Percentiles rank a stretch among this genome's conserved stretches.
phyloP scores from a whole-genome alignment of 1,284 basidiomycete species.

The Heliocybe sulcata region DNA sequence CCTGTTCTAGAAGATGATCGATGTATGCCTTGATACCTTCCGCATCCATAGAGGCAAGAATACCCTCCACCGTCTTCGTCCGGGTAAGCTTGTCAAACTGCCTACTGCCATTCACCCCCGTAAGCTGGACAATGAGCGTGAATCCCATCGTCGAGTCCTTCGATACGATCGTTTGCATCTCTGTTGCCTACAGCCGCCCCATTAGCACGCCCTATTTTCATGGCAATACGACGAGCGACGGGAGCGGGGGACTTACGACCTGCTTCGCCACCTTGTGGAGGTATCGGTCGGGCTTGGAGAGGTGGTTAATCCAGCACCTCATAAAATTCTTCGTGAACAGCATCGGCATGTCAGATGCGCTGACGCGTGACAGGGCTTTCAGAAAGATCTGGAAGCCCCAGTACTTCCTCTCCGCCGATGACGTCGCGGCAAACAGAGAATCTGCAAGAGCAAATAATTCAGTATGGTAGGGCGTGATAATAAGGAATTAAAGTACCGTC shows the following conservation, averaged over 20 bases:
- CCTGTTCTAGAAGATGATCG: constrained; percentile 58
- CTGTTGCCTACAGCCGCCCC: constrained; percentile 44
- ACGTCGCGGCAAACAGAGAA: constrained; percentile 77
- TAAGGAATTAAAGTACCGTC: constrained; percentile 55
- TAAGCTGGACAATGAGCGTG: constrained; percentile 79
- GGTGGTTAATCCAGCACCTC: constrained; percentile 94
- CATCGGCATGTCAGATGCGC: constrained; percentile 66
- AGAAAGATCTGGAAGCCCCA: constrained; percentile 95
- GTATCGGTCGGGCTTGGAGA: constrained; percentile 82
- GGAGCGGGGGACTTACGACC: constrained; percentile 51
- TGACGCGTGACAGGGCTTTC: constrained; percentile 68
- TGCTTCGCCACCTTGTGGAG: constrained; percentile 84
- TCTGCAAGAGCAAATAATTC: no score
- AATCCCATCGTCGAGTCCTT: constrained; percentile 79
- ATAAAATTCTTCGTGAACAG: constrained; percentile 95
- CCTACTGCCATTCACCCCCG: constrained; percentile 79
- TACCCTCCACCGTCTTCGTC: constrained; percentile 88
- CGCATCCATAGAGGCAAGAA: constrained; percentile 71
- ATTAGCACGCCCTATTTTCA: not conserved
- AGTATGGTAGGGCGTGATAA: no score
- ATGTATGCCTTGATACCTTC: constrained; percentile 80
- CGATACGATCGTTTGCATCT: constrained; percentile 72
- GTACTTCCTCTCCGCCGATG: constrained; percentile 87
- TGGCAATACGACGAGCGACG: not conserved
- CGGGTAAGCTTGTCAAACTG: constrained; percentile 92